Evolutionary conservation across 345 rosid species (phyloP), one percentile per base, ranked within the genome.

Genomic region (Schrenkiella parvula): DNA sequence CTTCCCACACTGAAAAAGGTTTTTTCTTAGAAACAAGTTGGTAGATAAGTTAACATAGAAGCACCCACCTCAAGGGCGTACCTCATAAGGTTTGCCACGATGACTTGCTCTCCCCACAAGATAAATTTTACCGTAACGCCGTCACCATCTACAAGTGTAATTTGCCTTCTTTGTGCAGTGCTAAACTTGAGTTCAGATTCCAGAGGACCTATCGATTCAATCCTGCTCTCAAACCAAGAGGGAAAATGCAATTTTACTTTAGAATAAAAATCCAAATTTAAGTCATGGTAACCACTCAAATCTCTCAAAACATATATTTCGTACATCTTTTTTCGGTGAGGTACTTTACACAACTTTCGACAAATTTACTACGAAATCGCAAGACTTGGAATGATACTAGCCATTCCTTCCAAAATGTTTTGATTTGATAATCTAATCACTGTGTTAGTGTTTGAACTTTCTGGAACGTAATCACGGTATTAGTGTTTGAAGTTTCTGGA

Each of bases 101-200:
- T 71, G 76, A 82, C 81, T 72, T 91, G 97, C 74, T 95, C 96
- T 39, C 91, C 97, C 99, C 99, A 91, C 68, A 95, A 76, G 64
- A 91, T 77, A 81, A 89, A 89, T 26, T 87, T 85, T 47, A 88
- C 47, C 76, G 69, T 84, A 75, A 73, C 59, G 7, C 89, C 93
- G 74, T 91, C 92, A 43, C 78, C 80, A 73, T 91, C 99, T 38
- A 88, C 81, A 57, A 92, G 93, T 62, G 82, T 66, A 48, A 95
- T 83, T 72, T 89, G 82, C 76, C 81, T 92, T 80, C 80, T 81
- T 72, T 84, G 79, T 64, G 83, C 70, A 78, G 82, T 81, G 66
- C 80, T 81, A 67, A 62, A 81, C 34, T 55, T 54, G 58, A 83
- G 93, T 58, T 75, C 86, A 78, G 80, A 79, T 85, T 95, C 97